Evolutionary conservation across 2,329 filamentous ascomycete genomes (phyloP).

Genomic region (Aspergillus pseudonomiae): DNA sequence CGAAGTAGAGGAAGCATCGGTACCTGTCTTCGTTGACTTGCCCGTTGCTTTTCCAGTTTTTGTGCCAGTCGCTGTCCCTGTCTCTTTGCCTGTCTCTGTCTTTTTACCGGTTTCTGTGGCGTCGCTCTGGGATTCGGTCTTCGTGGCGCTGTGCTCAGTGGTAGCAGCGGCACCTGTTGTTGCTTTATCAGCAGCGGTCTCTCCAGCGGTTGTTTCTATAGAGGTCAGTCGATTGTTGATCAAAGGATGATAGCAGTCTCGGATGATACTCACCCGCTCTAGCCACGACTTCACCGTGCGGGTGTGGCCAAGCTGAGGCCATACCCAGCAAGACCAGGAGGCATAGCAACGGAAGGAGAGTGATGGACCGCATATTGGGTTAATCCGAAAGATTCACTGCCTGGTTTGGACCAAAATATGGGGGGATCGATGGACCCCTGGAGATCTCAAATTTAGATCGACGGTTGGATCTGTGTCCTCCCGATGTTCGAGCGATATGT

Average conservation of each 20-base stretch:
- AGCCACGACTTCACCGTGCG: constrained; percentile 25
- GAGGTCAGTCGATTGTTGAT: not conserved
- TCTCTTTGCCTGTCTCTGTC: constrained; percentile 22
- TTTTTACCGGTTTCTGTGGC: constrained; percentile 21
- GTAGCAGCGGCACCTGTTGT: constrained; percentile 21
- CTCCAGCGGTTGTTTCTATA: constrained; percentile 20
- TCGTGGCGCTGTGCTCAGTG: constrained; percentile 16
- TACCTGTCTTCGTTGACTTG: constrained; percentile 23
- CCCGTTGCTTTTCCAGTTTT: constrained; percentile 6
- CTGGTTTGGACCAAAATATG: not conserved
- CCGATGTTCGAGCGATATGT: not conserved
- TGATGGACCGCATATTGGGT: constrained; percentile 37
- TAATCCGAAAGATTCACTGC: not conserved
- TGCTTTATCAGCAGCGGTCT: constrained; percentile 23
- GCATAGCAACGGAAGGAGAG: constrained; percentile 35
- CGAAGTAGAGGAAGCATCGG: constrained; percentile 37
- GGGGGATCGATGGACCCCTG: constrained; percentile 15
- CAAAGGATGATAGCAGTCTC: constrained; percentile 3
- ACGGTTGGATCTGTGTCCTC: not conserved
- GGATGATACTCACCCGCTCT: constrained; percentile 30
- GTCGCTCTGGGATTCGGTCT: constrained; percentile 20
- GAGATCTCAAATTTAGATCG: not conserved
- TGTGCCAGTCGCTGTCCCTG: constrained; percentile 13
- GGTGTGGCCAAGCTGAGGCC: constrained; percentile 34
- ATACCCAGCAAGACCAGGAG: constrained; percentile 37